These are phyloP conservation scores for Didymella lethalis DNA, from an alignment of 2,329 filamentous ascomycete genomes.

Conservation along the genomic window DNA sequence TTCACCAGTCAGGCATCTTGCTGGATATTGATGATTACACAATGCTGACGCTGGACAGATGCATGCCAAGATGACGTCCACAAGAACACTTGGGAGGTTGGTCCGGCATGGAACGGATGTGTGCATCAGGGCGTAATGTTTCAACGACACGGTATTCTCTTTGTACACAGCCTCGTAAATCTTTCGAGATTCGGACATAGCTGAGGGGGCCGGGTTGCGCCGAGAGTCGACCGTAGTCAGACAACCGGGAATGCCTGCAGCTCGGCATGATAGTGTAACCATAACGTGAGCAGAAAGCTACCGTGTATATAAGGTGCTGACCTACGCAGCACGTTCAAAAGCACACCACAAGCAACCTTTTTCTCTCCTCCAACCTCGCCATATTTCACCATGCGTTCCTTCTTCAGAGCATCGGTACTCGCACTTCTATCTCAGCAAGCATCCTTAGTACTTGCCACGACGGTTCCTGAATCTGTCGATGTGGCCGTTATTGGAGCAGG, in stretches of 20 bases:
- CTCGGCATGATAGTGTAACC: background rate
- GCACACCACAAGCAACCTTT: background rate
- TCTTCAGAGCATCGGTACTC: background rate
- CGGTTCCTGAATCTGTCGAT: slow-evolving; percentile 24
- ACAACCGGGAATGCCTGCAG: background rate
- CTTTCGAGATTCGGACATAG: background rate
- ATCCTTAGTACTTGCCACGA: background rate
- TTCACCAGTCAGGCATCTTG: too few species aligned
- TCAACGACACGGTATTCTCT: background rate
- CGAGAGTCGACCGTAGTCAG: background rate
- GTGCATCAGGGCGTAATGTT: background rate
- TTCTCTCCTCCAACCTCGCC: background rate
- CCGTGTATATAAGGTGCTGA: background rate
- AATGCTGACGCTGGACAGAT: slow-evolving; percentile 1
- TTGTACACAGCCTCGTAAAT: background rate
- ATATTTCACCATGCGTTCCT: background rate
- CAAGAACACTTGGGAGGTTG: background rate
- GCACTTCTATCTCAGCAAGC: background rate
- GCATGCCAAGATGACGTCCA: background rate
- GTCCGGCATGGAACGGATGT: background rate
- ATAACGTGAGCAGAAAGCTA: background rate
- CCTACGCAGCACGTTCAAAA: background rate
- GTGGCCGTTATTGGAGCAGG: slow-evolving; percentile 58
- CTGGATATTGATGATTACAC: background rate
- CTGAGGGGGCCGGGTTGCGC: background rate